Base-by-base conservation (phyloP, 495 filamentous ascomycete genomes). In the Penicillium ucsense region DNA sequence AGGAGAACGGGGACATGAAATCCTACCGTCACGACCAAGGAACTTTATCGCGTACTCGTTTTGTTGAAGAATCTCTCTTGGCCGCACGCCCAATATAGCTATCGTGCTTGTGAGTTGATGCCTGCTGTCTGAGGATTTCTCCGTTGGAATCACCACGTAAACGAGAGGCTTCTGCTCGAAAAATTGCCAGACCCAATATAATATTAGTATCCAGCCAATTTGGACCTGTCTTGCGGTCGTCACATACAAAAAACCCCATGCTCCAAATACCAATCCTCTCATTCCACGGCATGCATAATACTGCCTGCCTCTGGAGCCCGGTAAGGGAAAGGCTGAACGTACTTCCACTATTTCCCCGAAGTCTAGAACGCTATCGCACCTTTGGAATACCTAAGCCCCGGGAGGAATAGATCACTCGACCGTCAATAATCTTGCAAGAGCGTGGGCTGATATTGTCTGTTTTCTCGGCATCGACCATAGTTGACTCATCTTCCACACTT, bases 161-260 rank as follows among this genome's bases (percentile, higher is more conserved):
- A 78, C 77, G n/a, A 76, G 52, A 49, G 63, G 56, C 5, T 54
- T 46, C 10, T 58, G 55, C 52, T 76, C 64, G 45, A 72, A 73
- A 4, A 76, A 47, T 49, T 73, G 62, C 71, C 68, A 76, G 8
- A 43, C 28, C 46, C 45, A 36, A 1, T 20, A 20, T 5, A 31
- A 40, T 36, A 46, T 42, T 20, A 49, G 43, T 41, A 5, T 42
- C 32, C n/a, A 37, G n/a, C 27, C 7, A 6, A 30, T 4, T 10
- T 32, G 40, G 29, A 52, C 28, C 57, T 8, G 46, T 36, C 32
- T 33, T 35, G 42, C 32, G 20, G 9, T 28, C 5, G 32, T 32
- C 31, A 41, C 59, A 36, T 60, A 78, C 71, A 50, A 76, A 51
- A 31, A 66, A 61, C 2, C 60, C 73, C 1, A 66, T 10, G 41